These are phyloP conservation scores for Heritiera littoralis DNA, from an alignment of 345 rosid genomes.

Conservation along the genomic window DNA sequence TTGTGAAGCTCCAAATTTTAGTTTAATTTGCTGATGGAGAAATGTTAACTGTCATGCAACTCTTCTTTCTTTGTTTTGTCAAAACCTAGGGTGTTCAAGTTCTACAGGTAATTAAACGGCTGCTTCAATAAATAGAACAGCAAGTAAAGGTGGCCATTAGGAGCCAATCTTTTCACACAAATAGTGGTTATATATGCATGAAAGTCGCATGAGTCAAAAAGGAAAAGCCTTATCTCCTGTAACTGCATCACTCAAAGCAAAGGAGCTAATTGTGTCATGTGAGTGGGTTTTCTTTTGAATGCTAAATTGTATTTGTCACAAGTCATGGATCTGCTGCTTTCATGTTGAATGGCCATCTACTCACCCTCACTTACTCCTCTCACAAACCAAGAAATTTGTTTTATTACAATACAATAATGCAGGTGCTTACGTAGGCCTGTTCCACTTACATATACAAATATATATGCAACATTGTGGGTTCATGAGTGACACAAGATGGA, in stretches of 20 bases:
- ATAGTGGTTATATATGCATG: background rate
- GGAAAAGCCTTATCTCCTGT: background rate
- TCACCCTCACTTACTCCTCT: conserved; percentile 43
- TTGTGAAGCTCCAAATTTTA: background rate
- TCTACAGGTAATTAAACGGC: background rate
- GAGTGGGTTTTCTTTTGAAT: conserved; percentile 18
- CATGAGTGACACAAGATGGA: conserved; percentile 21
- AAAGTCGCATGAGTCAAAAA: too few relatives aligned
- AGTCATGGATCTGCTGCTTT: background rate
- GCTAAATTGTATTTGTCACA: background rate
- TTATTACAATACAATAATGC: background rate
- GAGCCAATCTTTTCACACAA: background rate
- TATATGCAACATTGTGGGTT: background rate
- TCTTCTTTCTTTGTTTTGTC: background rate
- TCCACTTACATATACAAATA: background rate
- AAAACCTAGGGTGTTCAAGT: background rate
- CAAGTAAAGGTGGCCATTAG: background rate
- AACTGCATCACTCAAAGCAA: background rate
- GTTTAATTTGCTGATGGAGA: background rate
- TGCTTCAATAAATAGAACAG: background rate
- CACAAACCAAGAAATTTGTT: conserved; percentile 1
- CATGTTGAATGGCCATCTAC: conserved; percentile 37
- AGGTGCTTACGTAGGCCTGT: background rate
- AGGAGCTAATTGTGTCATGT: background rate
- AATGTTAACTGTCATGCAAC: background rate